Evolutionary conservation across 352 stramenopile genomes (phyloP), one percentile per base, ranked within the genome.

Genomic region (Pseudoperonospora humuli): DNA sequence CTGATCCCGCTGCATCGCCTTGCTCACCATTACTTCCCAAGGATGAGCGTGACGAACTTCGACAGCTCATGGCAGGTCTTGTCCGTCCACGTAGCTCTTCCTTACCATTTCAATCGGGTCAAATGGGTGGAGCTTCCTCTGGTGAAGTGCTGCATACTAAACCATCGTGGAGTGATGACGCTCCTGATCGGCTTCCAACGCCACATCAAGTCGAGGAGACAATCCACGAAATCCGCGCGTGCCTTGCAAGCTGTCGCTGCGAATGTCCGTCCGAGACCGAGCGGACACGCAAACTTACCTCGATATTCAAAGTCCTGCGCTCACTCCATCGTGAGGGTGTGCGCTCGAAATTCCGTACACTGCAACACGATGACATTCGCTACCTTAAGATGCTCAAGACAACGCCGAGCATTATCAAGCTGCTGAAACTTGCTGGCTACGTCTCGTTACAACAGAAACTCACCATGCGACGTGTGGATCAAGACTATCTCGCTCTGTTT

Each of bases 351-450:
- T 86, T 79, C 45, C 70, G 71, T 27, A 75, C 74, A 23, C 43
- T 89, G 18, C 62, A 75, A 21, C 70, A 86, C 45, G 71, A 80
- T 25, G 71, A 84, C 33, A 82, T 89, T 45, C 71, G 71, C 36
- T 89, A 89, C 51, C 63, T 67, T 2, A 72, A 74, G 39, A 69
- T 86, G 50, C 54, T 84, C 19, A 42, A 76, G 34, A 69, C 78
- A 25, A 84, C 74, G 7, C 77, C 77, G 20, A 89, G 77, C 45
- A 71, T 89, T 50, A 75, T 89, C 25, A 70, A 77, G 56, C 50
- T 89, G 36, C 62, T 89, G n/a, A 78, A 80, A 38, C 61, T 89
- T 25, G 72, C 77, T 34, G 77, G 77, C 7, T 89, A 86, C 42
- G 68, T 86, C 4, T 84, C 75, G 20, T 54, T 84, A 35, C 70